Conservation (phyloP, 306 rosid species). For the Fragaria iinumae region DNA sequence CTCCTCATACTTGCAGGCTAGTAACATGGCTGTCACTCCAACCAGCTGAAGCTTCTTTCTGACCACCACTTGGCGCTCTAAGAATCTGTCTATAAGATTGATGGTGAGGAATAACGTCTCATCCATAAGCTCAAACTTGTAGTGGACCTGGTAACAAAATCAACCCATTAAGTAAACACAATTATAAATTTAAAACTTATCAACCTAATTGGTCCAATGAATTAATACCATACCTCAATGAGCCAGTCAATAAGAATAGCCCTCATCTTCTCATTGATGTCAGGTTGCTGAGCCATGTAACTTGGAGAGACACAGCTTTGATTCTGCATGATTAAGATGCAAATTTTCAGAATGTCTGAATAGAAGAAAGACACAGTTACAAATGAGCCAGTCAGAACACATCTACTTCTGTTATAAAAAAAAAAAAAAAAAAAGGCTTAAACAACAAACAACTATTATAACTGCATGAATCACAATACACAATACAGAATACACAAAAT, state of each 20-base stretch:
- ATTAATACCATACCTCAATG: constrained; percentile 39
- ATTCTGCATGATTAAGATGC: constrained; percentile 26
- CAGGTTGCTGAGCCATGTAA: constrained; percentile 51
- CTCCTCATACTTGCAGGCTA: constrained; percentile 63
- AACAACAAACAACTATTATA: not conserved
- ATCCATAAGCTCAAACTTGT: constrained; percentile 65
- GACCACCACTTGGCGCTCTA: constrained; percentile 38
- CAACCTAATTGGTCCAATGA: not conserved
- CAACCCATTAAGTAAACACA: constrained; percentile 3
- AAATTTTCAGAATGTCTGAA: not conserved
- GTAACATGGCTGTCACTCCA: constrained; percentile 60
- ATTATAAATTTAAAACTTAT: not conserved
- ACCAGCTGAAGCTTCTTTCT: constrained; percentile 63
- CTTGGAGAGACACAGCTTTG: constrained; percentile 35
- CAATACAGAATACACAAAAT: not conserved
- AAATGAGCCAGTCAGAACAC: not conserved
- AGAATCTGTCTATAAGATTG: constrained; percentile 55
- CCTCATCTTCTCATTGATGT: constrained; percentile 62
- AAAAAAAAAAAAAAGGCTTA: too few species aligned
- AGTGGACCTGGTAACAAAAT: constrained; percentile 43
- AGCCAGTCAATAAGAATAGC: constrained; percentile 62
- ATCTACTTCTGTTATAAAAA: too few species aligned
- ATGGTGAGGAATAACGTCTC: constrained; percentile 59
- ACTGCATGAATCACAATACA: not conserved
- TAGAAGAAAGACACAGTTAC: not conserved